These are phyloP conservation scores for Flagelloscypha sp. DNA, from an alignment of 768 basidiomycete species.

Conservation along the genomic window DNA sequence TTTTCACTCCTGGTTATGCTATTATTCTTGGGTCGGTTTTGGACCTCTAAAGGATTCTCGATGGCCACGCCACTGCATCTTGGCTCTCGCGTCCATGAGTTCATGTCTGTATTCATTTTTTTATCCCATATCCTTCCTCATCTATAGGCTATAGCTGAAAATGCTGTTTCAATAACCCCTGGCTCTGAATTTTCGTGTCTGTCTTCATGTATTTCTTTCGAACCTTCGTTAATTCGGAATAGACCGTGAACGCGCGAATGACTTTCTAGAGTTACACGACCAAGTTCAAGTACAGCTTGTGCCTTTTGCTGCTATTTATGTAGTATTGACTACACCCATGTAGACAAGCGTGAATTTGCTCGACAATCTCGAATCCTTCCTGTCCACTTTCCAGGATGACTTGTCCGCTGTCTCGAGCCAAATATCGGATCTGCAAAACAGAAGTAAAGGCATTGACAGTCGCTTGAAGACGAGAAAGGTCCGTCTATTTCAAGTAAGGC, in stretches of 20 bases:
- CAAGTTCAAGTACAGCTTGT: constrained; percentile 64
- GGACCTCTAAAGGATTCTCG: no score
- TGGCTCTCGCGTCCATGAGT: no score
- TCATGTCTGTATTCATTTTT: no score
- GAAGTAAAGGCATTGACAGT: constrained; percentile 86
- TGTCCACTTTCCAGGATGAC: constrained; percentile 93
- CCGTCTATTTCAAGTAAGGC: constrained; percentile 17
- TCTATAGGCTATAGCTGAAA: no score
- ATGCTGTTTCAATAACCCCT: no score
- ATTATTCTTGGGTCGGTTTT: no score
- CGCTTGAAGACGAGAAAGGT: constrained; percentile 81
- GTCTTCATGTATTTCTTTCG: no score
- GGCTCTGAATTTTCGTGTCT: no score
- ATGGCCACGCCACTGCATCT: no score
- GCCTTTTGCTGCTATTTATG: background rate
- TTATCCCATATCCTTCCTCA: no score
- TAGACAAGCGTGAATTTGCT: constrained; percentile 84
- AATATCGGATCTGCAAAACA: constrained; percentile 86
- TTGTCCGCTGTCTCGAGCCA: constrained; percentile 92
- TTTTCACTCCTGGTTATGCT: no score
- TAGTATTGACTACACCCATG: constrained; percentile 4
- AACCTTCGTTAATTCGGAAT: constrained; percentile 1
- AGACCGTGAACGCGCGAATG: constrained; percentile 39
- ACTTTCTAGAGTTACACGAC: constrained; percentile 84
- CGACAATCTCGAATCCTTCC: constrained; percentile 81